These are phyloP conservation scores for Bassia scoparia DNA, from an alignment of 148 eudicot species.

Conservation along the genomic window DNA sequence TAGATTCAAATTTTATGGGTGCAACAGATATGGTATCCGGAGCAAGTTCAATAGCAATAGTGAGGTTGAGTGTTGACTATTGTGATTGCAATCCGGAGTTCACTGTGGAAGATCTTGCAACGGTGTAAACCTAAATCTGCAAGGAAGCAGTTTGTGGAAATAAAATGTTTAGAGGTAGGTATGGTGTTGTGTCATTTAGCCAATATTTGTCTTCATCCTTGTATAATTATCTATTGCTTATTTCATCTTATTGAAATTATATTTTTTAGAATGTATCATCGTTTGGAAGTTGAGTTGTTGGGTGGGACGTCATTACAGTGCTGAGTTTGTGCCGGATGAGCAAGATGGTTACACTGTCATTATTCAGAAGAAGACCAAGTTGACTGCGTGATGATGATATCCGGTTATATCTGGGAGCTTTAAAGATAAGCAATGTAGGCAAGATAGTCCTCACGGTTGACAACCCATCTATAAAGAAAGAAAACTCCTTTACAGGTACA, in stretches of 20 bases:
- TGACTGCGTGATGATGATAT: slow-evolving; percentile 54
- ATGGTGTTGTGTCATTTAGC: not conserved
- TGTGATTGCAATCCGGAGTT: slow-evolving; percentile 73
- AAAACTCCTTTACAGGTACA: slow-evolving; percentile 68
- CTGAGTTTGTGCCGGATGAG: slow-evolving; percentile 47
- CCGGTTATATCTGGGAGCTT: slow-evolving; percentile 48
- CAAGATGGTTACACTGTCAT: slow-evolving; percentile 37
- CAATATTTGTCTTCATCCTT: too few relatives aligned
- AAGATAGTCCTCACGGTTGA: slow-evolving; percentile 41
- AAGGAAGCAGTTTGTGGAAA: slow-evolving; percentile 65
- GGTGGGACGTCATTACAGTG: slow-evolving; percentile 61
- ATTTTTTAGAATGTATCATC: slow-evolving; percentile 39
- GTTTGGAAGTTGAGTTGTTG: slow-evolving; percentile 54
- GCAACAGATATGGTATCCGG: slow-evolving; percentile 71
- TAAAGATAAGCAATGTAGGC: slow-evolving; percentile 49
- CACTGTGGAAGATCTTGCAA: slow-evolving; percentile 55
- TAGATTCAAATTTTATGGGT: slow-evolving; percentile 3
- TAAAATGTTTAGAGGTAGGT: slow-evolving; percentile 68
- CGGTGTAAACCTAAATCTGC: slow-evolving; percentile 60
- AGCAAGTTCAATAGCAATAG: slow-evolving; percentile 89
- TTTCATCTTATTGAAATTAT: too few relatives aligned
- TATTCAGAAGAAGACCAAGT: slow-evolving; percentile 37
- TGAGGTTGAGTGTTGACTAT: slow-evolving; percentile 66
- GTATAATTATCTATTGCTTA: too few relatives aligned
- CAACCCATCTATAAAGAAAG: slow-evolving; percentile 46